A percentile compares a stretch with the other conserved stretches of the same genome.
These are phyloP conservation scores for Edaphochlamys debaryana DNA, from an alignment of 139 green algal genomes.

Conservation along the genomic window DNA sequence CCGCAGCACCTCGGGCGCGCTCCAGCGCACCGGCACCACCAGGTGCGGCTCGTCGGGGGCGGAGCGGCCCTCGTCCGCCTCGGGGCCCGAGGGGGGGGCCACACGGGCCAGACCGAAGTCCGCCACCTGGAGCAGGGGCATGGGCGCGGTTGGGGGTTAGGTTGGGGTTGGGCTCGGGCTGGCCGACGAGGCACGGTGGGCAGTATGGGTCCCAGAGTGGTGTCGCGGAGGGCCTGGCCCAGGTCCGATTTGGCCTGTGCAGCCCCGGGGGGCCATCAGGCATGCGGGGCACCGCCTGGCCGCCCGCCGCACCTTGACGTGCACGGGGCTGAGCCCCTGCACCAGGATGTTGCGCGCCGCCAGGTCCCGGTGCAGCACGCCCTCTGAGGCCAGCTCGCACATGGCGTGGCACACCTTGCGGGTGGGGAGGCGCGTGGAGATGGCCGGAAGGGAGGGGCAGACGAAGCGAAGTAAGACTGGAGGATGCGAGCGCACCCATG, in stretches of 20 bases:
- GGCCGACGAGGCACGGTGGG: no score
- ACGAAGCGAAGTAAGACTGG: no score
- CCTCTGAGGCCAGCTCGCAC: slow-evolving; percentile 51
- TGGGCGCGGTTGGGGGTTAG: no score
- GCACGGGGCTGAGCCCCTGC: slow-evolving; percentile 57
- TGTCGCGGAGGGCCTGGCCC: no score
- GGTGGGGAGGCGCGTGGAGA: no score
- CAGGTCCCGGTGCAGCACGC: slow-evolving; percentile 67
- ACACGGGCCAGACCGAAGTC: slow-evolving; percentile 61
- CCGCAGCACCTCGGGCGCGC: slow-evolving; percentile 58
- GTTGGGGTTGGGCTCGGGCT: no score
- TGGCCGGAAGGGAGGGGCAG: no score
- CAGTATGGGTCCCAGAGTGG: no score
- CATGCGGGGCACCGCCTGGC: no score
- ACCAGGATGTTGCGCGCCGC: slow-evolving; percentile 70
- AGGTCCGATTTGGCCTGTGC: no score
- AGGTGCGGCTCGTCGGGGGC: not conserved
- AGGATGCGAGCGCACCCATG: no score
- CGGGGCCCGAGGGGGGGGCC: not conserved
- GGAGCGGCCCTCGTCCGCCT: not conserved
- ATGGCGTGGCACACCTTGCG: slow-evolving; percentile 67
- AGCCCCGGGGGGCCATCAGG: no score
- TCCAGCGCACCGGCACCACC: slow-evolving; percentile 64
- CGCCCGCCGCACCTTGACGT: slow-evolving; percentile 71
- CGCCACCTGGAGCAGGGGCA: slow-evolving; percentile 45